Base-by-base conservation (phyloP, 352 stramenopile genomes). In the Phytopythium montanum region DNA sequence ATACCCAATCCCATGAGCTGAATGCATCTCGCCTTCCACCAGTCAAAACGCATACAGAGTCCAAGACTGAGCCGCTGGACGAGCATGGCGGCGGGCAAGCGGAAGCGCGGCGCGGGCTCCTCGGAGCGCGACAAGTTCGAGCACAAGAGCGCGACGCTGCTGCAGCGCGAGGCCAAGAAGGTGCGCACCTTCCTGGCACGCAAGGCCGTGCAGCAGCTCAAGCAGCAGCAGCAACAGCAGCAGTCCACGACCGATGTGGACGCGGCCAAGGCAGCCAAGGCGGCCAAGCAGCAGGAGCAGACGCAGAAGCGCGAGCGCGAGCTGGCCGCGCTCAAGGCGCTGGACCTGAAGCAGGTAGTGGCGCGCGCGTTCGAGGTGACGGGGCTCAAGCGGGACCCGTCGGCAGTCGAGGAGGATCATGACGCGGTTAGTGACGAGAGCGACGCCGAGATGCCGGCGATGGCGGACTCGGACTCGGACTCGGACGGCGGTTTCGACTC, bases 111-210 rank as follows among this genome's bases (percentile, higher is more conserved):
- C 56, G 69, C 66, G 25, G 50, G 61, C 54, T 84, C 83, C 70
- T 79, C 68, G 42, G 70, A 74, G 65, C 76, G 83, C 50, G 82
- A 92, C 49, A 80, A 79, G 54, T 79, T 89, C 46, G 69, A 76
- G 61, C 82, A 92, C 72, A 88, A 92, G 72, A 88, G 78, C 62
- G 70, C 65, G 49, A 69, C 72, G 56, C 56, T 89, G 52, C 67
- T 92, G 68, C 80, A 88, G 68, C 80, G 83, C 38, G 83, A 92
- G 60, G 70, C 72, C 34, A 92, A 92, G 70, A 90, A 90, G 60
- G 75, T 90, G 39, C 73, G 75, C 59, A 62, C 70, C 23, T 90
- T 92, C 54, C 56, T 84, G 29, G 68, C 85, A 63, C 81, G 75
- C 56, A 89, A 89, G 65, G 65, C 59, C 13, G 70, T 92, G 62